Base-by-base conservation (phyloP, 257 asterid genomes). In the Jacaranda mimosifolia region DNA sequence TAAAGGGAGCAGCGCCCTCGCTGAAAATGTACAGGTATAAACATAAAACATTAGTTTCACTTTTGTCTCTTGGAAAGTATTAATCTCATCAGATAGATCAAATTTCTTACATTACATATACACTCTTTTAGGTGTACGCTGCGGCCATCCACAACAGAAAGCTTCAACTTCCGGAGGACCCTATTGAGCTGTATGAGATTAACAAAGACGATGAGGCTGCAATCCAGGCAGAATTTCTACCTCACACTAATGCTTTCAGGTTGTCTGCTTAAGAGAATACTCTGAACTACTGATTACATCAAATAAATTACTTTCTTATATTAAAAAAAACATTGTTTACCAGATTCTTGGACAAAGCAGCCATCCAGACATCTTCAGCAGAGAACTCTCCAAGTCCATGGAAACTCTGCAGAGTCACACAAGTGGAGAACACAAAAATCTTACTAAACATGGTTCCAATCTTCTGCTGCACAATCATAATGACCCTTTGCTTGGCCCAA, bases 401-500 rank as follows among this genome's bases (percentile, higher is more conserved):
- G 95, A 85, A 81, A 53, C 89, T 86, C 73, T 92, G 97, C 80
- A 85, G 85, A n/a, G 91, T 91, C 3, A 92, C 97, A 35, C 97
- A 92, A 84, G 97, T 92, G 0, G 97, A 92, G 68, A 92, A 92
- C 64, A 94, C 90, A 15, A 92, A 92, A 77, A 87, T 92, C 83
- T 9, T 92, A 9, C 78, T 91, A 6, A 81, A 83, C 73, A 77
- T 92, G 87, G 63, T 86, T 4, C 97, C 97, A 12, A 72, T 92
- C 38, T 92, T 92, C 46, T 86, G 89, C 52, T 92, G 97, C 87
- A 82, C 94, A 11, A 87, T 89, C 18, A 82, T 92, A 68, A 92
- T 92, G 97, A 89, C 97, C 1, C 93, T 92, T 15, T 89, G 95
- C 70, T 58, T 92, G 4, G 97, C 97, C 0, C 97, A 92, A 80